A percentile compares a stretch with the other conserved stretches of the same genome.
Evolutionary conservation across 192 early-diverging fungal genomes (phyloP).

Genomic region (Dissophora globulifera): DNA sequence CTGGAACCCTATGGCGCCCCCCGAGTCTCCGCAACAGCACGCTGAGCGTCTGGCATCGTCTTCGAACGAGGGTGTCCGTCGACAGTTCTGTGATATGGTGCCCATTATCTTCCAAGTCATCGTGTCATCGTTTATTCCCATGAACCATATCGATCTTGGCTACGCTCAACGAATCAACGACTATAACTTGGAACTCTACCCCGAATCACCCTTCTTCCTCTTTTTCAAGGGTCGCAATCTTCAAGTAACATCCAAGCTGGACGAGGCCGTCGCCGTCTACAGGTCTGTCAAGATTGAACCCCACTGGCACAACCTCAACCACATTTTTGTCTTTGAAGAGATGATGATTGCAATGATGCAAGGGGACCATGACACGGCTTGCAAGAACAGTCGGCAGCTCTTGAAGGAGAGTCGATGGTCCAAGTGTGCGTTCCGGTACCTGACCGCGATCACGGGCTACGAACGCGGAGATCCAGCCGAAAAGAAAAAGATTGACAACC

Average conservation of each 20-base stretch:
- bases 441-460: conserved; percentile 69
- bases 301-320: conserved; percentile 81
- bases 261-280: conserved; percentile 72
- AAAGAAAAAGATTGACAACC: conserved; percentile 58
- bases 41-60: conserved; percentile 47
- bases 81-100: conserved; percentile 80
- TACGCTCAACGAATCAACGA: conserved; percentile 70
- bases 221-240: conserved; percentile 75
- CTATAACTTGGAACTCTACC: conserved; percentile 66
- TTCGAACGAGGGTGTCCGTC: conserved; percentile 72
- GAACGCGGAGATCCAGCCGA: conserved; percentile 53
- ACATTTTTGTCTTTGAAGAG: conserved; percentile 87
- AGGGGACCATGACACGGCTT: conserved; percentile 68
- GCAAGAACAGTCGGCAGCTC: conserved; percentile 69
- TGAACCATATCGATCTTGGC: conserved; percentile 73
- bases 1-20: conserved; percentile 63
- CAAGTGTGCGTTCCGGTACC: conserved; percentile 82
- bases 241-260: conserved; percentile 64
- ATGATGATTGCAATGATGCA: conserved; percentile 72
- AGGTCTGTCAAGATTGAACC: conserved; percentile 60
- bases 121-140: conserved; percentile 72
- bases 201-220: conserved; percentile 77
- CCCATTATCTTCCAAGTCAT: conserved; percentile 82
- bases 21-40: conserved; percentile 41
- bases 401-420: conserved; percentile 88